Conservation (phyloP, 2,329 filamentous ascomycete genomes). For the Botrytis fragariae region DNA sequence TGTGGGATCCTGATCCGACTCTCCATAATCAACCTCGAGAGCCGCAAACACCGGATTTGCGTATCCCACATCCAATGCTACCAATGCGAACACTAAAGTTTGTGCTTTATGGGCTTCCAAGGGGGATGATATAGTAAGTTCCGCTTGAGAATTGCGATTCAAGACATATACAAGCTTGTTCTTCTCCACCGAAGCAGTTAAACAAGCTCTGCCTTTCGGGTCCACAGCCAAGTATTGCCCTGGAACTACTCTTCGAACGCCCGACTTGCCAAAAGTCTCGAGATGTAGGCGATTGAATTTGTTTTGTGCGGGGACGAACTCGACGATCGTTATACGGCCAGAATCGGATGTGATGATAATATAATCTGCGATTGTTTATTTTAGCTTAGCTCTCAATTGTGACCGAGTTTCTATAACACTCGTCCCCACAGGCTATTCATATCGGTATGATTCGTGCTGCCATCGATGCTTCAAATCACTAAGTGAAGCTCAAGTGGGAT, state of each 20-base stretch:
- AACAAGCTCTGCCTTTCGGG: constrained; percentile 89
- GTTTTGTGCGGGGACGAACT: constrained; percentile 84
- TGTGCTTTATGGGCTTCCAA: constrained; percentile 94
- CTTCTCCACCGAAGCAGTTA: constrained; percentile 94
- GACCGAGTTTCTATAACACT: constrained; percentile 22
- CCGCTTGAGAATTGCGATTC: constrained; percentile 90
- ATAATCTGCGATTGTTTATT: constrained; percentile 64
- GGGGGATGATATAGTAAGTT: constrained; percentile 94
- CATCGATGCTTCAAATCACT: constrained; percentile 67
- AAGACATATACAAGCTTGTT: constrained; percentile 99
- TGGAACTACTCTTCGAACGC: constrained; percentile 86
- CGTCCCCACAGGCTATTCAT: constrained; percentile 32
- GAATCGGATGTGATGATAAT: constrained; percentile 95
- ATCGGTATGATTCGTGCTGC: constrained; percentile 44
- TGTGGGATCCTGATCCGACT: constrained; percentile 85
- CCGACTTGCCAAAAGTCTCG: constrained; percentile 98
- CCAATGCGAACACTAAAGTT: constrained; percentile 83
- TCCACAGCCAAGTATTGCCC: constrained; percentile 96
- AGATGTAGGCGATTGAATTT: constrained; percentile 86
- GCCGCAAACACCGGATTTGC: constrained; percentile 96
- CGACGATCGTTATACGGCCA: constrained; percentile 88
- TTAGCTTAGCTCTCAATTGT: constrained; percentile 33
- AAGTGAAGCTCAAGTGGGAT: constrained; percentile 55
- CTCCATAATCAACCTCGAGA: constrained; percentile 88
- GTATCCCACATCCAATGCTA: constrained; percentile 91